phyloP scores from a whole-genome alignment of 2,329 filamentous ascomycete species.

The Fusarium tupiense region DNA sequence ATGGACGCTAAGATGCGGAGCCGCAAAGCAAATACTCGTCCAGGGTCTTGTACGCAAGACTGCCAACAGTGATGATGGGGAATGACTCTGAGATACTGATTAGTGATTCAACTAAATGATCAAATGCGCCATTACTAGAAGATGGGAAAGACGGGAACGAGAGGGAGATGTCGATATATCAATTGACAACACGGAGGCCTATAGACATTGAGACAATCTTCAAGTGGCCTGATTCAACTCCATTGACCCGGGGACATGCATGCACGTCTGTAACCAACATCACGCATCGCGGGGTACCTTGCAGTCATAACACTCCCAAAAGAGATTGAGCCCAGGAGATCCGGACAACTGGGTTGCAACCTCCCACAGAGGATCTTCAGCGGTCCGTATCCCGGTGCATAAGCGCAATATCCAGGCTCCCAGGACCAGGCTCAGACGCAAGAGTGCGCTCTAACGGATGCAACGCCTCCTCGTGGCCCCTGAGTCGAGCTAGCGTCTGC shows the following conservation, averaged over 20 bases:
- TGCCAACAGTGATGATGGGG: not conserved
- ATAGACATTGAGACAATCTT: not conserved
- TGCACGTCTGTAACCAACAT: not conserved
- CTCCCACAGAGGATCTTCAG: constrained; percentile 8
- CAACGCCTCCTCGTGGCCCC: constrained; percentile 4
- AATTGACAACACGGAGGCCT: accelerated
- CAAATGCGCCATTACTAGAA: accelerated
- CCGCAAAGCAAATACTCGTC: constrained; percentile 22
- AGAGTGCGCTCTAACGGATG: not conserved
- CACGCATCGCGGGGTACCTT: constrained; percentile 1
- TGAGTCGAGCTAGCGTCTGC: constrained; percentile 2
- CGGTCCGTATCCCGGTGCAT: constrained; percentile 14
- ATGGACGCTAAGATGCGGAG: constrained; percentile 12
- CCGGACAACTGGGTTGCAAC: not conserved
- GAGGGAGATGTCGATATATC: not conserved
- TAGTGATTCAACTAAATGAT: not conserved
- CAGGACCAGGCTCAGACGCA: not conserved
- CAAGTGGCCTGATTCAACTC: not conserved
- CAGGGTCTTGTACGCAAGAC: not conserved
- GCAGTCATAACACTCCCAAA: not conserved
- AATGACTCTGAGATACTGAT: not conserved
- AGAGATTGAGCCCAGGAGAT: not conserved
- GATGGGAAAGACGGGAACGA: not conserved
- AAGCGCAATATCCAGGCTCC: not conserved
- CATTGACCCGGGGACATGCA: not conserved